These are phyloP conservation scores for Babesia bigemina DNA, from an alignment of 169 alveolate species.

Conservation along the genomic window DNA sequence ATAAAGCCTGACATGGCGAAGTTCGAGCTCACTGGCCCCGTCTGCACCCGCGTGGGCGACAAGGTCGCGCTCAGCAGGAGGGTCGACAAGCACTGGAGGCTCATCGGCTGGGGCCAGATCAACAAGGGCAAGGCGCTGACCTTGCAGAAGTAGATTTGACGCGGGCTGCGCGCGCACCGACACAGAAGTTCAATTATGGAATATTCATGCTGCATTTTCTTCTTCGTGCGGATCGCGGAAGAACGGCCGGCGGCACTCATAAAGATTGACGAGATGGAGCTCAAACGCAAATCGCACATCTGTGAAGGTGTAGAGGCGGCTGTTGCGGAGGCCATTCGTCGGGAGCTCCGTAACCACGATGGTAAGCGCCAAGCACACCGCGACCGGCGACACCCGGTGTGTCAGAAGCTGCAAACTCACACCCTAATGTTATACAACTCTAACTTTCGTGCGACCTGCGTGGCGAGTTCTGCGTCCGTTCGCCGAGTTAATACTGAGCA, in stretches of 20 bases:
- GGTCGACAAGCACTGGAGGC: conserved; percentile 96
- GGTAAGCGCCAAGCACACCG: conserved; percentile 25
- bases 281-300: conserved; percentile 19
- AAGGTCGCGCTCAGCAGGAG: conserved; percentile 97
- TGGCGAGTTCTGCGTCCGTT: not conserved
- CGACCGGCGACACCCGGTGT: not conserved
- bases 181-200: not conserved
- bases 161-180: not conserved
- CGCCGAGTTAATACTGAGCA: not conserved
- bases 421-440: not conserved
- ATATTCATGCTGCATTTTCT: conserved; percentile 34
- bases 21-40: conserved; percentile 90
- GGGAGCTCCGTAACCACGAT: conserved; percentile 32
- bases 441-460: not conserved
- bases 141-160: conserved; percentile 66
- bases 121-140: conserved; percentile 81
- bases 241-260: not conserved
- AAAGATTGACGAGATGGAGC: conserved; percentile 1
- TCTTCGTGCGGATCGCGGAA: not conserved
- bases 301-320: conserved; percentile 6
- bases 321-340: conserved; percentile 31
- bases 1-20: conserved; percentile 89
- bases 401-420: not conserved
- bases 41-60: conserved; percentile 92
- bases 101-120: conserved; percentile 97